Evolutionary conservation across 441 rosid genomes (phyloP), one percentile per base, ranked within the genome.

Genomic region (Mallotus japonicus): DNA sequence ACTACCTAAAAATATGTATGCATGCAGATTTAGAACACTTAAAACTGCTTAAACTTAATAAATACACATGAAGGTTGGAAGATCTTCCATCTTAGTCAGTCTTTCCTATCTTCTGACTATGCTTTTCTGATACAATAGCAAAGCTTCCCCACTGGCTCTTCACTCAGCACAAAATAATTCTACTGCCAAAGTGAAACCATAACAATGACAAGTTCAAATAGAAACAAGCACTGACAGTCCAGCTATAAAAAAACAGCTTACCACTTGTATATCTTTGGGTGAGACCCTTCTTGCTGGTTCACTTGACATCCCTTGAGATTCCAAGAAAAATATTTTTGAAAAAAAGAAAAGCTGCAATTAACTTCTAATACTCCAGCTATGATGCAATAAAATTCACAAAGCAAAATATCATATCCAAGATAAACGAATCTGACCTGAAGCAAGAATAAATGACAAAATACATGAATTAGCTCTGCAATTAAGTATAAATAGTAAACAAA

Each of bases 191-290:
- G 17, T 50, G 17, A 59, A 24, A 59, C 3, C 2, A 3, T 5
- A 24, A 1, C 49, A 40, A 62, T 57, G 34, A 67, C 24, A 32
- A 9, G 15, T 49, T 17, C 58, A 67, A 2, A 13, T 15, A 7
- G 13, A 7, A 32, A 53, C 46, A 53, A n/a, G 16, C 11, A 57
- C 12, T 20, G 6, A 9, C 3, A 56, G 24, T 57, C 15, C 24
- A 54, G 16, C 20, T 54, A 44, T 9, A n/a, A n/a, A 44, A 44
- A 34, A 34, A 34, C 3, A 1, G 58, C 83, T 79, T 79, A 93
- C 98, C 83, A 88, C 82, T 84, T 94, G 97, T 76, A 94, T 92
- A 82, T 94, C 95, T 83, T 86, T 88, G 57, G 92, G 90, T 20
- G 97, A 92, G 42, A 94, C 97, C 81, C 94, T 87, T 79, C 92